Conservation (phyloP, 2,329 filamentous ascomycete genomes). For the Penicillium corylophilum region DNA sequence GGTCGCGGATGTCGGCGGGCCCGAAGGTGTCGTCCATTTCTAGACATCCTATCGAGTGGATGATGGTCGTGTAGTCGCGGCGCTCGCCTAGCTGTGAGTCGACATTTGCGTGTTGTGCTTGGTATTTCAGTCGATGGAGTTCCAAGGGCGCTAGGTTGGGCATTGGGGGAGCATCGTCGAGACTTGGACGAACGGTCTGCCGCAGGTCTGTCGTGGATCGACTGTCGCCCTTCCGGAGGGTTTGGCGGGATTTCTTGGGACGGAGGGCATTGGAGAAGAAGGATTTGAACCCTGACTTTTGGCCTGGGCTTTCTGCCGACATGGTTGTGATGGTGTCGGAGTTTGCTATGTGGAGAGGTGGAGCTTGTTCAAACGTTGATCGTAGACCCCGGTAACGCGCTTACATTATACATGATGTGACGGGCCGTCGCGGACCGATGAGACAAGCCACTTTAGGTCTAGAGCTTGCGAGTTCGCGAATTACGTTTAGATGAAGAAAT, state of each 20-base stretch:
- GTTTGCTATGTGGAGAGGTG: neutral
- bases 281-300: slow-evolving; percentile 29
- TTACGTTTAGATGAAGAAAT: too few species aligned
- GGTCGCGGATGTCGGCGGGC: slow-evolving; percentile 15
- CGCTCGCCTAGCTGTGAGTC: slow-evolving; percentile 40
- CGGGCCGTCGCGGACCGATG: slow-evolving; percentile 13
- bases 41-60: slow-evolving; percentile 36
- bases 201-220: slow-evolving; percentile 31
- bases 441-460: neutral
- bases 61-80: slow-evolving; percentile 37
- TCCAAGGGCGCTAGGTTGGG: slow-evolving; percentile 35
- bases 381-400: slow-evolving; percentile 1
- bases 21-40: slow-evolving; percentile 28
- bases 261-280: slow-evolving; percentile 32
- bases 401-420: slow-evolving; percentile 5
- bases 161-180: slow-evolving; percentile 29
- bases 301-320: slow-evolving; percentile 33
- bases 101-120: slow-evolving; percentile 24
- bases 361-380: neutral
- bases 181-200: slow-evolving; percentile 21
- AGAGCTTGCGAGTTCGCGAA: neutral
- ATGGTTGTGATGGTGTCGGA: slow-evolving; percentile 14
- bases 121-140: slow-evolving; percentile 36
- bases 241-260: slow-evolving; percentile 38
- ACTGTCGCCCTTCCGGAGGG: slow-evolving; percentile 33